Base-by-base conservation (phyloP, 139 green algal species). In the Haematococcus lacustris region DNA sequence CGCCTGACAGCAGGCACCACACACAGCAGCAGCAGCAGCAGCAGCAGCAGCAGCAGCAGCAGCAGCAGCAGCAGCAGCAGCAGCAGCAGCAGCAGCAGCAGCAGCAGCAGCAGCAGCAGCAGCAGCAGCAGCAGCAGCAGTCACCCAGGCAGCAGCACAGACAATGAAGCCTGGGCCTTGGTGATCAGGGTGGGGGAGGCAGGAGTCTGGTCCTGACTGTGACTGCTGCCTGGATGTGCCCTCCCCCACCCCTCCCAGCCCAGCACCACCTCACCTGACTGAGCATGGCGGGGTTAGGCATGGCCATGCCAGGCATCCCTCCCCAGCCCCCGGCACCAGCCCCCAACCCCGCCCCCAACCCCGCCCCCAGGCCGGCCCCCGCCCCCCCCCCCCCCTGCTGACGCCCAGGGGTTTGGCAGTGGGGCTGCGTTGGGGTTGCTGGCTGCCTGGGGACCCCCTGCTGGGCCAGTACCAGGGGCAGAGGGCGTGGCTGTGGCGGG, bases 321-420 rank as follows among this genome's bases (percentile, higher is more conserved):
- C 41, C 72, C 40, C 82, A 66, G 38, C 76, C 80, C 0, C 47
- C 70, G n/a, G 76, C 60, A 40, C 32, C 71, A 23, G 35, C 71
- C 25, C 70, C 4, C 40, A 50, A 60, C 23, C 35, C 3, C 5
- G 62, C 68, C 4, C 74, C 73, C 30, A 80, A 6, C 67, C 4
- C 47, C 5, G 28, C 3, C 66, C 3, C 25, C 28, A 43, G 3
- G 2, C 61, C 79, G 6, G 62, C 69, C 0, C 53, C 64, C 30
- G 43, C 59, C 4, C 53, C 72, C 40, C 41, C 75, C 3, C 57
- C 71, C 3, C 39, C 79, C 68, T 60, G 60, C 71, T 6, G 88
- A 72, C 0, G 80, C 88, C 93, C 95, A 98, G 1, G 95, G 95
- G 83, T 99, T 99, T 13, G 95, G 95, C 66, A 99, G 87, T 7